Base-by-base conservation (phyloP, 768 basidiomycete genomes). In the Podaxis rugospora region DNA sequence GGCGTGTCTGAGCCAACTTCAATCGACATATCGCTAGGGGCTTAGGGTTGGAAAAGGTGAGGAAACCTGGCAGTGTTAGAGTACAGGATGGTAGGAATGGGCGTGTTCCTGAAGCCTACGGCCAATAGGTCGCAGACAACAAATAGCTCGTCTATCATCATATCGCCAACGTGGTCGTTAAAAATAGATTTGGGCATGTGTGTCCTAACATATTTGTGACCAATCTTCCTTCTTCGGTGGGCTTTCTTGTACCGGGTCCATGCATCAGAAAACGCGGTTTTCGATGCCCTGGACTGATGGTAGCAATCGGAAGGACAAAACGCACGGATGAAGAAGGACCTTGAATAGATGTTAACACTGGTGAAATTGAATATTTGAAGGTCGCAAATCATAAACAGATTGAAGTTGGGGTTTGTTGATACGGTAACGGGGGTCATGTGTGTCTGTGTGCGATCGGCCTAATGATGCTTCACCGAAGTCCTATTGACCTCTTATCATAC, bases 1-100 rank as follows among this genome's bases (percentile, higher is more conserved):
- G 64, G 66, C 59, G 66, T 68, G 65, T 66, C 58, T 40, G 64
- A 57, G 68, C 70, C 69, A 66, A 62, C 62, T 62, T 50, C 64
- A 50, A 28, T 59, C 49, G 51, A 46, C 64, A 40, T 65, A 51
- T 61, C 50, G 52, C 42, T n/a, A 18, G 60, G 51, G 57, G 55
- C 54, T 35, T n/a, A 61, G 59, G 42, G 60, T 18, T 40, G 35
- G 39, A 46, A 25, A 54, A 42, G 57, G 51, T 39, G 56, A 37
- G 46, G 46, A 52, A 59, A 62, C 9, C 47, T 39, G 32, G 57
- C 57, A 58, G 49, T 23, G 37, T 39, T 50, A 36, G 16, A 58
- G 18, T 7, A 11, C 9, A 16, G 23, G 50, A 27, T 23, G 32
- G 46, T 21, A 37, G 59, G 53, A 36, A 36, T 35, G 35, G 5